Percentiles rank a stretch among this genome's conserved stretches.
Evolutionary conservation across 148 eudicot genomes (phyloP).

Genomic region (Arctostaphylos glauca): DNA sequence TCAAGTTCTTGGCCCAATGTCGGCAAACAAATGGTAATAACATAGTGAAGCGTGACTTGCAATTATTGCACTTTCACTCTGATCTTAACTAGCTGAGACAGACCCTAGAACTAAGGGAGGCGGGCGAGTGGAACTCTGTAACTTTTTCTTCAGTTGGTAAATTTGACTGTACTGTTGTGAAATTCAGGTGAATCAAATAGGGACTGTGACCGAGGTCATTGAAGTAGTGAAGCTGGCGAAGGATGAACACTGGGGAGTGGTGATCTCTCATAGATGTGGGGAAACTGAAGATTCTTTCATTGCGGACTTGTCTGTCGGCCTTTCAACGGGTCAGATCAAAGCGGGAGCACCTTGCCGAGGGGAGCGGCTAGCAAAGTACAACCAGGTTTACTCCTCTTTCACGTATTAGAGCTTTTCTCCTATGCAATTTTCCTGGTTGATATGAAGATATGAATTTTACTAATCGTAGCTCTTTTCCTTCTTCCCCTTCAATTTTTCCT

Average conservation of each 20-base stretch:
- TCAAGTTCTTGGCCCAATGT: too few relatives aligned
- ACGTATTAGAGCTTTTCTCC: background rate
- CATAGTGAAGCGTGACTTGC: too few relatives aligned
- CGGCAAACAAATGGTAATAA: too few relatives aligned
- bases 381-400: constrained; percentile 59
- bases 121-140: too few relatives aligned
- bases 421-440: background rate
- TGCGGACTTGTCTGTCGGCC: constrained; percentile 89
- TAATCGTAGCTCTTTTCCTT: background rate
- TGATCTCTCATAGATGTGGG: constrained; percentile 83
- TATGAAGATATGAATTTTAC: background rate
- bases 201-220: constrained; percentile 89
- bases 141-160: too few relatives aligned
- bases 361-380: constrained; percentile 90
- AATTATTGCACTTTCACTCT: too few relatives aligned
- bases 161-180: constrained; percentile 10
- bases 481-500: background rate
- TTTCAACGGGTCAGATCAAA: constrained; percentile 84
- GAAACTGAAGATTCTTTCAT: constrained; percentile 94
- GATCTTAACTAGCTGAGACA: too few relatives aligned
- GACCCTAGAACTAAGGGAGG: too few relatives aligned
- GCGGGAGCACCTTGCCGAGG: constrained; percentile 99
- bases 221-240: constrained; percentile 94
- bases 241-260: constrained; percentile 84
- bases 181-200: constrained; percentile 76